phyloP scores from a whole-genome alignment of 2,329 filamentous ascomycete species.

The Aspergillus thermomutatus region DNA sequence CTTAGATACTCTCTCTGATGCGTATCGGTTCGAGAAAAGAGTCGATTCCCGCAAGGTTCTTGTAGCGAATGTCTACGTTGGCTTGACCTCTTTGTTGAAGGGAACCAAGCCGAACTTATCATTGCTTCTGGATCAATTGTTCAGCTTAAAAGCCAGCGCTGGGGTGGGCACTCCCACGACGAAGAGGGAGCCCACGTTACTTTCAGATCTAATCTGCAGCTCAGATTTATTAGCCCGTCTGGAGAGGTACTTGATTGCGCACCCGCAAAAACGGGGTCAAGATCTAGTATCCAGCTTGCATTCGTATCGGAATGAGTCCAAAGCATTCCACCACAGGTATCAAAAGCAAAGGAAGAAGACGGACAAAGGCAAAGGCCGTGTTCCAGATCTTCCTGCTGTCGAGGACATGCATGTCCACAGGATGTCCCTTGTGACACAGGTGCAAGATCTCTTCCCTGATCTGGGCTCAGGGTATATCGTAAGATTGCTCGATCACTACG shows the following conservation, averaged over 20 bases:
- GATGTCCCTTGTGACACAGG: slow-evolving; percentile 79
- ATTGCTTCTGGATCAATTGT: slow-evolving; percentile 77
- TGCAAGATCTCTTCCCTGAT: slow-evolving; percentile 92
- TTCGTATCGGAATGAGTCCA: slow-evolving; percentile 38
- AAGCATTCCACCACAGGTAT: slow-evolving; percentile 38
- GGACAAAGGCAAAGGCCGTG: slow-evolving; percentile 43
- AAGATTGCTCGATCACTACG: slow-evolving; percentile 74
- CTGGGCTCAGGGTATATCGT: slow-evolving; percentile 79
- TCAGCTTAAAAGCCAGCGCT: slow-evolving; percentile 70
- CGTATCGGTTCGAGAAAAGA: slow-evolving; percentile 54
- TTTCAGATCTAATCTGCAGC: slow-evolving; percentile 74
- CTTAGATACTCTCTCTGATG: slow-evolving; percentile 64
- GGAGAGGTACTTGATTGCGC: slow-evolving; percentile 30
- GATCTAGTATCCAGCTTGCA: slow-evolving; percentile 39
- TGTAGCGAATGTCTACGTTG: slow-evolving; percentile 71
- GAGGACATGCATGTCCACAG: slow-evolving; percentile 68
- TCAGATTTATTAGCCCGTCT: slow-evolving; percentile 64
- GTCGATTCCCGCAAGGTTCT: slow-evolving; percentile 63
- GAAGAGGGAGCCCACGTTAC: slow-evolving; percentile 56
- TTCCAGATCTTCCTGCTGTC: slow-evolving; percentile 24
- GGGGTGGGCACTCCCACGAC: slow-evolving; percentile 54
- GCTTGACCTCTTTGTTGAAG: slow-evolving; percentile 67
- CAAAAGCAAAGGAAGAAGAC: slow-evolving; percentile 36
- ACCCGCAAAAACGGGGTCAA: slow-evolving; percentile 41
- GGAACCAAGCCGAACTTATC: slow-evolving; percentile 66